A percentile compares a stretch with the other conserved stretches of the same genome.
Evolutionary conservation across 2,329 filamentous ascomycete species (phyloP).

Genomic region (Corniculantispora saksenae): DNA sequence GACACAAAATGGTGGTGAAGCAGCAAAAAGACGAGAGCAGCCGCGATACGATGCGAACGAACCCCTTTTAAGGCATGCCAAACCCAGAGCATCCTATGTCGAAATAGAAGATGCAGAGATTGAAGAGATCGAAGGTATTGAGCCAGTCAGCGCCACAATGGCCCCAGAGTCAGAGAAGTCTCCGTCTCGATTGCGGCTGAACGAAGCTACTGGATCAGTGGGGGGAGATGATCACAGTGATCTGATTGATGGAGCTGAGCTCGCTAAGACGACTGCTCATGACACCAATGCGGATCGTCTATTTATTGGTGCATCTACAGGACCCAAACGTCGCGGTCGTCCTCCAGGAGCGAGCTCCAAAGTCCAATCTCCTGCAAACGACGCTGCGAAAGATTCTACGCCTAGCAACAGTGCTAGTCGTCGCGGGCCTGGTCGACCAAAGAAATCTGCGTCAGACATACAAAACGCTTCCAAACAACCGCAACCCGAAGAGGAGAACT

Average conservation of each 20-base stretch:
- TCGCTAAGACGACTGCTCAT: no score
- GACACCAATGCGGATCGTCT: no score
- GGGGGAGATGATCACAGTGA: neutral
- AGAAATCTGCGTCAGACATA: slow-evolving; percentile 30
- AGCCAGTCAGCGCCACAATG: neutral
- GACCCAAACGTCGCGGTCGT: slow-evolving; percentile 25
- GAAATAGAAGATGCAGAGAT: slow-evolving; percentile 46
- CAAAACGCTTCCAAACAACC: slow-evolving; percentile 24
- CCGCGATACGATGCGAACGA: slow-evolving; percentile 45
- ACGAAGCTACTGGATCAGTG: neutral
- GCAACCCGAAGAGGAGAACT: neutral
- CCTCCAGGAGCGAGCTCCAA: slow-evolving; percentile 23
- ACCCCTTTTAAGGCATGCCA: slow-evolving; percentile 53
- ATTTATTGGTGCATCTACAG: neutral
- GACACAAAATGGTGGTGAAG: slow-evolving; percentile 19
- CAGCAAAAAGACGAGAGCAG: slow-evolving; percentile 26
- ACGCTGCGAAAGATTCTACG: neutral
- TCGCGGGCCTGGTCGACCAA: slow-evolving; percentile 29
- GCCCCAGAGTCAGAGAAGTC: neutral
- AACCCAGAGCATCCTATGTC: slow-evolving; percentile 52
- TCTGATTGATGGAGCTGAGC: neutral
- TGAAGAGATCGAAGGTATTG: slow-evolving; percentile 27
- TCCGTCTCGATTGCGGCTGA: neutral
- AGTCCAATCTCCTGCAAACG: slow-evolving; percentile 23
- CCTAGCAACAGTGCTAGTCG: slow-evolving; percentile 24